Evolutionary conservation across 2,329 filamentous ascomycete species (phyloP).

Genomic region (Monilinia fructigena): DNA sequence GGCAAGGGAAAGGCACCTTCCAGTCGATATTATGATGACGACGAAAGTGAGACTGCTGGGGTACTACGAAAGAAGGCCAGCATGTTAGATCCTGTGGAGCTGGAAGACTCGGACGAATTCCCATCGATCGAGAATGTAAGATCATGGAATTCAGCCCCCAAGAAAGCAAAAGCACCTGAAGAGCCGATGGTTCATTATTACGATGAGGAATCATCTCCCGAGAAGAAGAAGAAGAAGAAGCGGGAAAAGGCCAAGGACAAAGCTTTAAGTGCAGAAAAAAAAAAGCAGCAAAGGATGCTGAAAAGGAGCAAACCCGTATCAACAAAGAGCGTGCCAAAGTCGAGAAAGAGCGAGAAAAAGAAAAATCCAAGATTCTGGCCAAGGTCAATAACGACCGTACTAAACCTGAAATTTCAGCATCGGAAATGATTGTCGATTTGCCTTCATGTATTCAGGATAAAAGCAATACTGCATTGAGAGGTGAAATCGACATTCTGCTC

Average conservation of each 20-base stretch:
- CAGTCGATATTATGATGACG: constrained; percentile 15
- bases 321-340: constrained; percentile 61
- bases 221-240: constrained; percentile 2
- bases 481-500: constrained; percentile 52
- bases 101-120: constrained; percentile 25
- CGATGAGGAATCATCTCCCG: background rate
- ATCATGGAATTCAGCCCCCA: background rate
- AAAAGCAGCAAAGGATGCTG: constrained; percentile 29
- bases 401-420: constrained; percentile 70
- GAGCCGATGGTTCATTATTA: constrained; percentile 1
- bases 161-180: background rate
- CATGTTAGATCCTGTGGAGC: background rate
- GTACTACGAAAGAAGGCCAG: background rate
- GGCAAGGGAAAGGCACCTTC: constrained; percentile 25
- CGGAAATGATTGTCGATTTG: constrained; percentile 76
- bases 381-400: constrained; percentile 72
- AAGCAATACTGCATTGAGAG: constrained; percentile 44
- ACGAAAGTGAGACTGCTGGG: background rate
- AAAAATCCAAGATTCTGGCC: constrained; percentile 62
- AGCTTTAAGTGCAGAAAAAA: constrained; percentile 29
- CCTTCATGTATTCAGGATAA: constrained; percentile 50
- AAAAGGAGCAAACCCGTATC: constrained; percentile 44
- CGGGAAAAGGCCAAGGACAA: constrained; percentile 25
- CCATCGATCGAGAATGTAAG: constrained; percentile 8
- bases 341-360: constrained; percentile 61